These are phyloP conservation scores for Cytospora piceicola DNA, from an alignment of 2,329 filamentous ascomycete genomes.

Conservation along the genomic window DNA sequence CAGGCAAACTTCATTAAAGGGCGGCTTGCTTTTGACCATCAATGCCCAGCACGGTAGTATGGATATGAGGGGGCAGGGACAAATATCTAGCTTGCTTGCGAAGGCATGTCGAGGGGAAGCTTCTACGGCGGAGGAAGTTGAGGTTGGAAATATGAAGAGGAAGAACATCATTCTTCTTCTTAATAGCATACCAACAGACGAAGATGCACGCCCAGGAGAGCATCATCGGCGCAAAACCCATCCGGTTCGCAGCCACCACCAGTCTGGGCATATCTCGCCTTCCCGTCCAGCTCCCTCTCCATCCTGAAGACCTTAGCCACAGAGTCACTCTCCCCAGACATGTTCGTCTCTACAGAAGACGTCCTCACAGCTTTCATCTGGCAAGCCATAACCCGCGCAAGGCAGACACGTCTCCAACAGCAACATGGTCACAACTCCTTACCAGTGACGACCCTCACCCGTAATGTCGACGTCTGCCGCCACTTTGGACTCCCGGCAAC, in stretches of 20 bases:
- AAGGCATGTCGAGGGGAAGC: slow-evolving; percentile 52
- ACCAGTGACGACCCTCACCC: slow-evolving; percentile 44
- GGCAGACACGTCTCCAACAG: slow-evolving; percentile 41
- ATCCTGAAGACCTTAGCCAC: slow-evolving; percentile 47
- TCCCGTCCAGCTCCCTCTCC: slow-evolving; percentile 43
- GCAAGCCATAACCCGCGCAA: slow-evolving; percentile 48
- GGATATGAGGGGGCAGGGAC: slow-evolving; percentile 55
- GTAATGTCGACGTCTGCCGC: slow-evolving; percentile 53
- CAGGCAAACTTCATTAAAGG: slow-evolving; percentile 53
- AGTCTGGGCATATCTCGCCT: slow-evolving; percentile 51
- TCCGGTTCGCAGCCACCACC: slow-evolving; percentile 3
- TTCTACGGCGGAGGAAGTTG: slow-evolving; percentile 51
- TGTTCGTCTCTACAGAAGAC: slow-evolving; percentile 59
- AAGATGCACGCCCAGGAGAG: background rate
- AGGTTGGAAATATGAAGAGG: slow-evolving; percentile 47
- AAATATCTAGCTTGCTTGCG: slow-evolving; percentile 50
- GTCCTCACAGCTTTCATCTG: slow-evolving; percentile 55
- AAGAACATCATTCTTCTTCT: slow-evolving; percentile 17
- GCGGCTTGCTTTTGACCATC: slow-evolving; percentile 55
- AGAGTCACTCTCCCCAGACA: slow-evolving; percentile 31
- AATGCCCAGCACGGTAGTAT: slow-evolving; percentile 52
- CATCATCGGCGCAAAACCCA: background rate
- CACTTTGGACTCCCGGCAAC: slow-evolving; percentile 45
- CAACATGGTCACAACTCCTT: slow-evolving; percentile 6
- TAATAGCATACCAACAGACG: slow-evolving; percentile 32